Base-by-base conservation (phyloP, 176 grass and related monocot species). In the Oryza meyeriana region DNA sequence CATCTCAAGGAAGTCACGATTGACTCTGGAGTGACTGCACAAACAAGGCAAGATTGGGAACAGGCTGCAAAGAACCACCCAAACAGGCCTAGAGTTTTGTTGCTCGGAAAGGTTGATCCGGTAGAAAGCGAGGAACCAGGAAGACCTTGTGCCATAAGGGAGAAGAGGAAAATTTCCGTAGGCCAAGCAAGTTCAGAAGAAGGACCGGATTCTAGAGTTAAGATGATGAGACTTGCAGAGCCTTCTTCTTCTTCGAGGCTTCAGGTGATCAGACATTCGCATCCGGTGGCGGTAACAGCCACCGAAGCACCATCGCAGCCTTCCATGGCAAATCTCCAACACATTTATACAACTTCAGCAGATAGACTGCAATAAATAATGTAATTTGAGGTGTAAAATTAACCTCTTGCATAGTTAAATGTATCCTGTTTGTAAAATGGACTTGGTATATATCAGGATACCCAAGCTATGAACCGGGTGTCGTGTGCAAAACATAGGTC, bases 1-100 rank as follows among this genome's bases (percentile, higher is more conserved):
- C 14, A 58, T 79, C 86, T 88, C 59, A 88, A 79, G 68, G 80
- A 88, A 33, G 26, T 88, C 22, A 79, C 28, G 2, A 12, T 88
- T 78, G 55, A 83, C 10, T 1, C 1, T 39, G 57, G 68, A 8
- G 74, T 26, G 20, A 1, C 9, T 28, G 73, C 31, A 3, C 25
- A 83, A 78, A n/a, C n/a, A n/a, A n/a, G n/a, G n/a, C n/a, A n/a
- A n/a, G n/a, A n/a, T n/a, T 88, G 86, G 80, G 86, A 72, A 11
- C 12, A 14, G 8, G 73, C 86, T 77, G 61, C 74, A 7, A 78
- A 66, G 61, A 65, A 72, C 17, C 86, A 87, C 57, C 73, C 86
- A 0, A 87, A 87, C 38, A 82, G 79, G 79, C 79, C 86, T 12
- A 71, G 57, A 33, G 72, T 87, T 61, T 9, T 33, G 57, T 41